A percentile compares a stretch with the other conserved stretches of the same genome.
These are phyloP conservation scores for Sphaerosporella brunnea DNA, from an alignment of 495 filamentous ascomycete genomes.

Conservation along the genomic window DNA sequence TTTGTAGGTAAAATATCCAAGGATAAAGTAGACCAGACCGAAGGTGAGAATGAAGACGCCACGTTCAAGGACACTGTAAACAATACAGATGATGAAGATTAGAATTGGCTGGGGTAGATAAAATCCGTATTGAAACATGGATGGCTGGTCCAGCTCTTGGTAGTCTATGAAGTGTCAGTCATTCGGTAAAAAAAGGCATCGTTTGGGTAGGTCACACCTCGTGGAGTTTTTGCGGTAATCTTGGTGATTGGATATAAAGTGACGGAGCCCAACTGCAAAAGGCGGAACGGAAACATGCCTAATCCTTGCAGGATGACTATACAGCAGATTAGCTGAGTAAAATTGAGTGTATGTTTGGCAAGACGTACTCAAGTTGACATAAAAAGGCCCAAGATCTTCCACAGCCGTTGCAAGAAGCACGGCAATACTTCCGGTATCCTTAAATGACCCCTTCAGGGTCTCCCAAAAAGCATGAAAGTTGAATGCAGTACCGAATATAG, in stretches of 20 bases:
- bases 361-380: slow-evolving; percentile 54
- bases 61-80: slow-evolving; percentile 75
- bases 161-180: slow-evolving; percentile 36
- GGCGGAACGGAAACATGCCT: slow-evolving; percentile 79
- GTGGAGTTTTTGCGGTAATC: slow-evolving; percentile 66
- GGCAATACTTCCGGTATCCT: slow-evolving; percentile 63
- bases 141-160: slow-evolving; percentile 64
- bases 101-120: slow-evolving; percentile 84
- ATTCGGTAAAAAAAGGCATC: background rate
- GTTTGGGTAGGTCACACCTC: slow-evolving; percentile 29
- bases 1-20: slow-evolving; percentile 91
- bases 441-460: slow-evolving; percentile 51
- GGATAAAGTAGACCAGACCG: slow-evolving; percentile 69
- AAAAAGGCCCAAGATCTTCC: slow-evolving; percentile 57
- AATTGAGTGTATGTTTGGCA: background rate
- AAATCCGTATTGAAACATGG: slow-evolving; percentile 87
- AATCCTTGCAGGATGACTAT: slow-evolving; percentile 68
- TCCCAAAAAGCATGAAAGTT: slow-evolving; percentile 48
- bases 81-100: slow-evolving; percentile 80
- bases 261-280: slow-evolving; percentile 78
- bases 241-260: slow-evolving; percentile 65
- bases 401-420: slow-evolving; percentile 58
- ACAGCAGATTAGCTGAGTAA: background rate
- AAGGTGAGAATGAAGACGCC: slow-evolving; percentile 69
- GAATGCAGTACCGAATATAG: slow-evolving; percentile 62